Conservation (phyloP, 2,329 filamentous ascomycete species). For the Beauveria sp. region DNA sequence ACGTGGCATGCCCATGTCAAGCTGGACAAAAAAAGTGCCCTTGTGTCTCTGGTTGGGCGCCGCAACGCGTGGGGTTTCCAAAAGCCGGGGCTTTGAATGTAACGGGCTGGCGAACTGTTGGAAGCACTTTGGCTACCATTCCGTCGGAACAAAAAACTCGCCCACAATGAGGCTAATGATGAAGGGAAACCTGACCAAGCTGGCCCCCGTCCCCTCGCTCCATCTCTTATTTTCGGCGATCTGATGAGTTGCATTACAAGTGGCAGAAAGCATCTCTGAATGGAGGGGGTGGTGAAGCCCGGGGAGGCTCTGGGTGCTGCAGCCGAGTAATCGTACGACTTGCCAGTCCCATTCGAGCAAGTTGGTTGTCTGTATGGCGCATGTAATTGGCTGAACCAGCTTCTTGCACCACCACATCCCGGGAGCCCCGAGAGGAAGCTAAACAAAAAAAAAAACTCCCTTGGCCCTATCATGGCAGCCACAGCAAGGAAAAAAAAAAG, state of each 20-base stretch:
- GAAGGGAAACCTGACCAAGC: no score
- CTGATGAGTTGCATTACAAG: background rate
- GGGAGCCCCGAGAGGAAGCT: background rate
- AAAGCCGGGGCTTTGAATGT: no score
- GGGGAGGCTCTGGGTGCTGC: background rate
- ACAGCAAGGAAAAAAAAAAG: no score
- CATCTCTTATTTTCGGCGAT: background rate
- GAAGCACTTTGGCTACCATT: no score
- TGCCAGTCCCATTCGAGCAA: background rate
- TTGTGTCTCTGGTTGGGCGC: background rate
- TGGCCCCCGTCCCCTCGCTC: no score
- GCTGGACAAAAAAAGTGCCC: background rate
- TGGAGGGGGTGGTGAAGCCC: background rate
- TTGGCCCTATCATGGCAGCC: background rate
- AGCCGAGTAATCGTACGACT: conserved; percentile 4
- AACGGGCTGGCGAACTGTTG: no score
- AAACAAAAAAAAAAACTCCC: background rate
- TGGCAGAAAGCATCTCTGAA: background rate
- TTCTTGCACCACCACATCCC: background rate
- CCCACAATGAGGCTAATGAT: no score
- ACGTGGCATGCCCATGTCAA: background rate
- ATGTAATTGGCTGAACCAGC: background rate
- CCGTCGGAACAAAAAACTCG: no score
- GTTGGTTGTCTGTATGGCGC: background rate
- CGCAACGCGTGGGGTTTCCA: background rate